Percentiles rank a stretch among this genome's conserved stretches.
Conservation (phyloP, 108 stramenopile genomes). For the Pseudonitzschia multiseries region DNA sequence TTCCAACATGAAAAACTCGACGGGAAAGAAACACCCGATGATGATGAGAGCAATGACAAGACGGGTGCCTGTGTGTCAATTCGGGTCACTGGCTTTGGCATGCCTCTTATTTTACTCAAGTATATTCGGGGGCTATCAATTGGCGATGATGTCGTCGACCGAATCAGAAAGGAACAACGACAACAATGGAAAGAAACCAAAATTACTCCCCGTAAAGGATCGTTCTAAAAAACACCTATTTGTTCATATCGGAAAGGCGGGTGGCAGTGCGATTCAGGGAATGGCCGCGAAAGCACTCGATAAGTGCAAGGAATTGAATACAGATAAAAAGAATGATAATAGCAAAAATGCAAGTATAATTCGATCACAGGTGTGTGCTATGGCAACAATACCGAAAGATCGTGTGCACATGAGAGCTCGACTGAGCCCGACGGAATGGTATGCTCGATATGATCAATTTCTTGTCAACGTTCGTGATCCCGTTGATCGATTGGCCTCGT, state of each 20-base stretch:
- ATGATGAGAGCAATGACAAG: no score
- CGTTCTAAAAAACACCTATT: background rate
- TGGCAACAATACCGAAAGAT: background rate
- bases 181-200: background rate
- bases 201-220: background rate
- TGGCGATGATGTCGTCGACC: no score
- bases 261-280: background rate
- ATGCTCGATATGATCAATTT: conserved; percentile 19
- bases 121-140: no score
- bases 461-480: conserved; percentile 51
- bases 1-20: no score
- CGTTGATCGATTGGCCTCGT: conserved; percentile 46
- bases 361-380: background rate
- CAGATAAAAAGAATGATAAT: background rate
- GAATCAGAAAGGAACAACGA: background rate
- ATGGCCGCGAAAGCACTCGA: conserved; percentile 1
- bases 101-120: background rate
- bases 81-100: no score
- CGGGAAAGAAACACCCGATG: no score
- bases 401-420: background rate
- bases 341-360: background rate
- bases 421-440: background rate
- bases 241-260: conserved; percentile 22
- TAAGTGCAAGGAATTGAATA: background rate
- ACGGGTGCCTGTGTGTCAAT: no score